Evolutionary conservation across 164 flowering plant genomes (phyloP), one percentile per base, ranked within the genome.

Genomic region (Tetrastigma voinierianum): DNA sequence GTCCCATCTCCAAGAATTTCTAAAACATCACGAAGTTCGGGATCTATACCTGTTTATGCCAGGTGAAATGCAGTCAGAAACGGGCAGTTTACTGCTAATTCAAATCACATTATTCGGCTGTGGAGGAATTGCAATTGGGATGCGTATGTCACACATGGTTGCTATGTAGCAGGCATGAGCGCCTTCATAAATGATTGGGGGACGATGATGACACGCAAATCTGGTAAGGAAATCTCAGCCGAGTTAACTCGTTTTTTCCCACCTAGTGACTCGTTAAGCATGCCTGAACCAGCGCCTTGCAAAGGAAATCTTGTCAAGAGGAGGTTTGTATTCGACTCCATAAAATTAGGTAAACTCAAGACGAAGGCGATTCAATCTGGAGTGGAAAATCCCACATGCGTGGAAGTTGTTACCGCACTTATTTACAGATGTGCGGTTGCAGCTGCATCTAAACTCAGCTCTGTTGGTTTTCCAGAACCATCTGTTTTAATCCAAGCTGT

Each of bases 401-500:
- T 10, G 9, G 49, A 46, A 46, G 49, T 14, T 46, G 49, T 46
- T 10, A 3, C 49, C 9, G 49, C 49, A 10, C 15, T 46, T 14
- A 46, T 78, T 46, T 46, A 14, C 14, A 46, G 15, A 46, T 46
- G 49, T 46, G 49, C 49, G 15, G 15, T 46, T 0, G 0, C 0
- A 7, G 1, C 0, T 46, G 1, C 49, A 14, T 46, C 49, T 10
- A 10, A 14, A 46, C 3, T 14, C 3, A 46, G 15, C 49, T 10
- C 15, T 2, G 49, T 10, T 10, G 11, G 4, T 7, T 48, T 17
- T 9, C 5, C 5, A 15, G 44, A 23, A 17, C 43, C 11, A 11
- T 43, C 15, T 54, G 14, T 21, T 3, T 62, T 69, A 0, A 6
- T 51, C 7, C 73, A 71, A 7, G 49, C 68, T 0, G 78, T 75